Percentiles rank a stretch among this genome's conserved stretches.
Evolutionary conservation across 306 rosid species (phyloP).

Genomic region (Gleditsia sinensis): DNA sequence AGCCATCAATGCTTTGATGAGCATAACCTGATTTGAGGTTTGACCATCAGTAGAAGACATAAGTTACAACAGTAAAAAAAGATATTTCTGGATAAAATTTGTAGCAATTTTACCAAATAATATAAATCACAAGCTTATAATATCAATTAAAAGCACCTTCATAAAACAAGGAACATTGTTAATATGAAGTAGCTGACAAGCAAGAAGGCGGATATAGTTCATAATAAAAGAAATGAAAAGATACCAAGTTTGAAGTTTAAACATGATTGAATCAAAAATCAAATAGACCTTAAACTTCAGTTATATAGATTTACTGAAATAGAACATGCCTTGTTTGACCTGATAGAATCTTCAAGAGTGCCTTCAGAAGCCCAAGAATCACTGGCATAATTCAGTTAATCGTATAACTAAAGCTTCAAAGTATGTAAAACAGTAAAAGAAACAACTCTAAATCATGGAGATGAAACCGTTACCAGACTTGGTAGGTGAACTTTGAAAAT

Average conservation of each 20-base stretch:
- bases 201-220: neutral
- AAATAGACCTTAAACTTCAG: neutral
- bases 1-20: constrained; percentile 59
- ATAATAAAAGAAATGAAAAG: too few relatives aligned
- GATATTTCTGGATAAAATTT: neutral
- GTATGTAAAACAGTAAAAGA: constrained; percentile 13
- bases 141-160: neutral
- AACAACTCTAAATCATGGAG: neutral
- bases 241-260: too few relatives aligned
- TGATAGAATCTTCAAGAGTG: constrained; percentile 38
- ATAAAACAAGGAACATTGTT: neutral
- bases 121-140: constrained; percentile 8
- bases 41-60: constrained; percentile 7
- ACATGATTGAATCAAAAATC: neutral
- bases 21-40: constrained; percentile 40
- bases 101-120: neutral
- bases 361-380: constrained; percentile 46
- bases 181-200: neutral
- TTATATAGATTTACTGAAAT: constrained; percentile 3
- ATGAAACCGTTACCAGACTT: constrained; percentile 23
- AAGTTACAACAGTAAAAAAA: constrained; percentile 11
- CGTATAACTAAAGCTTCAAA: constrained; percentile 13
- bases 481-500: constrained; percentile 26
- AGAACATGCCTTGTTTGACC: constrained; percentile 57
- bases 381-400: constrained; percentile 52